These are phyloP conservation scores for Crithidia bombi DNA, from an alignment of 208 protist species.

Conservation along the genomic window DNA sequence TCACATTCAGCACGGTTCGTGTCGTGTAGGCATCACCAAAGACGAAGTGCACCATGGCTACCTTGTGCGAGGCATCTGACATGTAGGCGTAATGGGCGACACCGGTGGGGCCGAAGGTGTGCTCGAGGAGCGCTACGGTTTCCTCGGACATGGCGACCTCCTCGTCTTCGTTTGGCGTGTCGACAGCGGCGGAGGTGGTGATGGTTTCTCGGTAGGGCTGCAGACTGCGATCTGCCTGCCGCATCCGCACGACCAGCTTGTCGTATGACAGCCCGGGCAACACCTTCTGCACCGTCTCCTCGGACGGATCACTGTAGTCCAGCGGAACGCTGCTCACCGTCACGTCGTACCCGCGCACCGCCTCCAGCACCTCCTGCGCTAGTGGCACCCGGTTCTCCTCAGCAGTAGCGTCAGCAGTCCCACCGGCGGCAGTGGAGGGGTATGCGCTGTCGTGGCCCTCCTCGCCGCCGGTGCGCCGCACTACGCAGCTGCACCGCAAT, in stretches of 20 bases:
- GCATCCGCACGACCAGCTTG: slow-evolving; percentile 31
- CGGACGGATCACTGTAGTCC: slow-evolving; percentile 52
- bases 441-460: neutral
- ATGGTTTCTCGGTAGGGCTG: slow-evolving; percentile 37
- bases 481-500: slow-evolving; percentile 54
- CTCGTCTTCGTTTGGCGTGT: neutral
- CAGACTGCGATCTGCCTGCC: slow-evolving; percentile 23
- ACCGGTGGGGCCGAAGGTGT: slow-evolving; percentile 28
- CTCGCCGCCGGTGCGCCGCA: slow-evolving; percentile 23
- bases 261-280: slow-evolving; percentile 44
- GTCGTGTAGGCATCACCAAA: slow-evolving; percentile 79
- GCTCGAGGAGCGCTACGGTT: slow-evolving; percentile 24
- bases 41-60: slow-evolving; percentile 57
- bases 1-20: slow-evolving; percentile 44
- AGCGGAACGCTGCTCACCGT: slow-evolving; percentile 36
- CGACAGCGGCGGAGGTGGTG: slow-evolving; percentile 2
- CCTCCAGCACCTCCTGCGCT: slow-evolving; percentile 27
- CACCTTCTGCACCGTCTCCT: slow-evolving; percentile 31
- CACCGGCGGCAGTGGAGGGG: neutral
- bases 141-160: slow-evolving; percentile 19
- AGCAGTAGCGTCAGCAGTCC: neutral
- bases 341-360: slow-evolving; percentile 30
- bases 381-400: neutral
- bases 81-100: slow-evolving; percentile 25
- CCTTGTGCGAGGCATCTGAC: slow-evolving; percentile 35